Percentiles rank a stretch among this genome's conserved stretches.
Conservation (phyloP, 106 monocot genomes). For the Posidonia australis region DNA sequence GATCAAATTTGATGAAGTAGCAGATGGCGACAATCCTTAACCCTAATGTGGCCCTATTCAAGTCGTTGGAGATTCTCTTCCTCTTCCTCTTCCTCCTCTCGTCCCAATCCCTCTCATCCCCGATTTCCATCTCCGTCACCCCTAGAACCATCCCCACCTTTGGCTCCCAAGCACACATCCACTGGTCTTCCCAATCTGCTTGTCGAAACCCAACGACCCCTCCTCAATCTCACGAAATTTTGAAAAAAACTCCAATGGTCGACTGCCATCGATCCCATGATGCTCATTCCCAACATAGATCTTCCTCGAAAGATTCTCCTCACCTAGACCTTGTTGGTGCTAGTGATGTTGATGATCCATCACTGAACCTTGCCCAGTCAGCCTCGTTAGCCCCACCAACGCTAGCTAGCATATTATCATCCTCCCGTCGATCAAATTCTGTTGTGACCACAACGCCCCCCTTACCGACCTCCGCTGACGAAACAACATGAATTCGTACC, state of each 20-base stretch:
- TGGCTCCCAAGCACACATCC: too few species aligned
- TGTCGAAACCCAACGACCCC: slow-evolving; percentile 84
- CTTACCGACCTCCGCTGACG: slow-evolving; percentile 30
- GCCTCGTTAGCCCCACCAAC: slow-evolving; percentile 27
- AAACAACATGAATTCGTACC: slow-evolving; percentile 74
- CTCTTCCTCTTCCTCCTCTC: too few species aligned
- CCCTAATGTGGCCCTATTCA: too few species aligned
- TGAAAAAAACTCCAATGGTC: slow-evolving; percentile 61
- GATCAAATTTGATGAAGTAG: too few species aligned
- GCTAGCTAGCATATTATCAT: slow-evolving; percentile 69
- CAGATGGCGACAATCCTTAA: too few species aligned
- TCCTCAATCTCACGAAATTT: slow-evolving; percentile 91
- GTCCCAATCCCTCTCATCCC: too few species aligned
- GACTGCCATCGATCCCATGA: slow-evolving; percentile 24
- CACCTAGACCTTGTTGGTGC: slow-evolving; percentile 6
- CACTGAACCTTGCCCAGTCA: neutral
- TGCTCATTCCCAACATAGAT: slow-evolving; percentile 79
- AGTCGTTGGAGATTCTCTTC: too few species aligned
- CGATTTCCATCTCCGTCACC: too few species aligned
- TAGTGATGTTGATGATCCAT: too few species aligned
- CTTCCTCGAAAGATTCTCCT: slow-evolving; percentile 52
- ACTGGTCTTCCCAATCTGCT: slow-evolving; percentile 59
- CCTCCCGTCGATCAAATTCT: slow-evolving; percentile 61
- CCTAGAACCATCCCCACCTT: too few species aligned
- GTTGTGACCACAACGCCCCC: slow-evolving; percentile 37